Percentiles rank a stretch among this genome's conserved stretches.
Conservation (phyloP, 2,329 filamentous ascomycete species). For the Drechslerella coelobrocha region DNA sequence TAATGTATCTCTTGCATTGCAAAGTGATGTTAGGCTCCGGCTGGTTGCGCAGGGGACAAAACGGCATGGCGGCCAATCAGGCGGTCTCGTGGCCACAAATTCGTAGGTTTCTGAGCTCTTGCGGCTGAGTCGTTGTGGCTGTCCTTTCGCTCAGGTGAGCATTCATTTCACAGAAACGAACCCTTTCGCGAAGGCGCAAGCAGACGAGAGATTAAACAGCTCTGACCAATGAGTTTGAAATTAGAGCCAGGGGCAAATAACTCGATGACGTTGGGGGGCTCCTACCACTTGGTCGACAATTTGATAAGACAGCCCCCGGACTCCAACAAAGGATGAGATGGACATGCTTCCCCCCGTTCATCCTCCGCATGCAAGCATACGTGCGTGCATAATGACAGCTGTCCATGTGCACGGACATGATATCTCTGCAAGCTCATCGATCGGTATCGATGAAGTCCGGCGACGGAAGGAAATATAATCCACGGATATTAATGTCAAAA, state of each 20-base stretch:
- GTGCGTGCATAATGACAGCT: background rate
- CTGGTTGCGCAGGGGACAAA: constrained; percentile 25
- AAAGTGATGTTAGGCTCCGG: constrained; percentile 6
- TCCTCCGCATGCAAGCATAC: no score
- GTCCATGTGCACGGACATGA: background rate
- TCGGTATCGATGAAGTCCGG: background rate
- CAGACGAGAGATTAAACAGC: background rate
- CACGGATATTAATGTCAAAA: no score
- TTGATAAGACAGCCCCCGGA: background rate
- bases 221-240: background rate
- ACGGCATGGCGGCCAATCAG: constrained; percentile 31
- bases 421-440: background rate
- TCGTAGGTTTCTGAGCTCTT: background rate
- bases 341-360: no score
- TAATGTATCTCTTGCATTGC: constrained; percentile 1
- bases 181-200: background rate
- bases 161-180: background rate
- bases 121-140: constrained; percentile 46
- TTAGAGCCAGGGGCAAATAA: constrained; percentile 1
- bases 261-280: no score
- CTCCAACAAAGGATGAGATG: no score
- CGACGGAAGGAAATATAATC: background rate
- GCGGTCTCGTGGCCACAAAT: constrained; percentile 35
- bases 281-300: no score
- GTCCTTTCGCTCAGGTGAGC: constrained; percentile 26